phyloP scores from a whole-genome alignment of 108 stramenopile genomes.

The Fistulifera solaris region DNA sequence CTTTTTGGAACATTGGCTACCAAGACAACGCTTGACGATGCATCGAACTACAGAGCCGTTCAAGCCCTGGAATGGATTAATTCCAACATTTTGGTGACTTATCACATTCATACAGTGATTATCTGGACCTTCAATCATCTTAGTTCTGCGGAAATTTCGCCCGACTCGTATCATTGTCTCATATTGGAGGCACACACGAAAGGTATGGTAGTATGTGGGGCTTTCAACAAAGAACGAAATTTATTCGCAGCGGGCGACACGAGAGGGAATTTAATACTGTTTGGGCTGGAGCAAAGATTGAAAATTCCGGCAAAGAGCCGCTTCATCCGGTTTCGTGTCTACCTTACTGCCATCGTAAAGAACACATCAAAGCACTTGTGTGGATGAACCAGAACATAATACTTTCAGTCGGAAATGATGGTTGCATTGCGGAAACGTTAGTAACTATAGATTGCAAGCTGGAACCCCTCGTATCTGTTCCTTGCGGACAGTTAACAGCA shows the following conservation, averaged over 20 bases:
- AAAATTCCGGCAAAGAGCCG: background rate
- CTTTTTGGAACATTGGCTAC: background rate
- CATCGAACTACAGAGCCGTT: conserved; percentile 25
- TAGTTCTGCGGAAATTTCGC: background rate
- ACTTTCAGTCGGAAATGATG: conserved; percentile 68
- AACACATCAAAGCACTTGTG: conserved; percentile 34
- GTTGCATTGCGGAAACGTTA: conserved; percentile 36
- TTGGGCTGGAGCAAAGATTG: conserved; percentile 19
- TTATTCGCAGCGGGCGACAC: conserved; percentile 50
- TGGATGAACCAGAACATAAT: conserved; percentile 19
- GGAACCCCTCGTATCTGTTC: conserved; percentile 15
- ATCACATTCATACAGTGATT: conserved; percentile 44
- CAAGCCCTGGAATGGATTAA: conserved; percentile 45
- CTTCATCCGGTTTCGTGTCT: conserved; percentile 7
- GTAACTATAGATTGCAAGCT: conserved; percentile 14
- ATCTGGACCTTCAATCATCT: conserved; percentile 29
- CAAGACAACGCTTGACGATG: conserved; percentile 1
- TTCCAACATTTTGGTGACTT: conserved; percentile 33
- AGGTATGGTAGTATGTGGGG: conserved; percentile 45
- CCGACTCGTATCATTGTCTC: conserved; percentile 10
- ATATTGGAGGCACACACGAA: conserved; percentile 17
- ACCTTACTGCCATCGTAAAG: conserved; percentile 44
- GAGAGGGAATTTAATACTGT: conserved; percentile 50
- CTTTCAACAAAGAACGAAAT: conserved; percentile 24
- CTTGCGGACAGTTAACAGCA: conserved; percentile 5